phyloP scores from a whole-genome alignment of 2,329 filamentous ascomycete genomes.

The Monosporascus sp. region DNA sequence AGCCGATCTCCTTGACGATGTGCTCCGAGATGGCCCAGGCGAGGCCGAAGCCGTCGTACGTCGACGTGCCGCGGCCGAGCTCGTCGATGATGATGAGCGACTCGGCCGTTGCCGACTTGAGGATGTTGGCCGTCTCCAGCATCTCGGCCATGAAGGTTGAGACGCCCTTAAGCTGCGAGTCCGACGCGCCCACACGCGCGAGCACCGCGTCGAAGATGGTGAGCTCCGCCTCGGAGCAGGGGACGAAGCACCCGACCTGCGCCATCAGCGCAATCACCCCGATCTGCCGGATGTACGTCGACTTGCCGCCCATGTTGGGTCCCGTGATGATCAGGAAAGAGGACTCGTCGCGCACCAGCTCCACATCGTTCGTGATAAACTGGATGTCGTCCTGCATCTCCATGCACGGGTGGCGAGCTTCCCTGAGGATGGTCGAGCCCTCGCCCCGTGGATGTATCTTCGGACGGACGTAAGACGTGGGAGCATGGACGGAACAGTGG shows the following conservation, averaged over 20 bases:
- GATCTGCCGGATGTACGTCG: slow-evolving; percentile 95
- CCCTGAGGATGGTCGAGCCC: slow-evolving; percentile 83
- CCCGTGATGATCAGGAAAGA: slow-evolving; percentile 96
- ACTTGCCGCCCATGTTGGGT: slow-evolving; percentile 99
- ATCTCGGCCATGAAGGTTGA: slow-evolving; percentile 99
- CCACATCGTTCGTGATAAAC: slow-evolving; percentile 97
- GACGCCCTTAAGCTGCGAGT: slow-evolving; percentile 95
- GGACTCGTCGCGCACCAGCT: slow-evolving; percentile 68
- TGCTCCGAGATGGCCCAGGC: slow-evolving; percentile 99
- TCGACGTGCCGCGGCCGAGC: slow-evolving; percentile 90
- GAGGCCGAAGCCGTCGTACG: slow-evolving; percentile 97
- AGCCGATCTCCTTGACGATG: slow-evolving; percentile 91
- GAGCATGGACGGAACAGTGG: slow-evolving; percentile 88
- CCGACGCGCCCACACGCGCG: slow-evolving; percentile 89
- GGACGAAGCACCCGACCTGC: slow-evolving; percentile 93
- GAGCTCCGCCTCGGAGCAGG: slow-evolving; percentile 81
- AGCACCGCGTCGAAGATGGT: slow-evolving; percentile 97
- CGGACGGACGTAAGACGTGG: slow-evolving; percentile 83
- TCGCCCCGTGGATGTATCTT: slow-evolving; percentile 84
- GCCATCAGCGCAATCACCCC: slow-evolving; percentile 97
- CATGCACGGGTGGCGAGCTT: slow-evolving; percentile 94
- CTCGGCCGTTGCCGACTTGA: slow-evolving; percentile 92
- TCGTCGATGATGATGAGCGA: slow-evolving; percentile 98
- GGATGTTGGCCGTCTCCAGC: slow-evolving; percentile 96
- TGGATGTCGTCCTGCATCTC: slow-evolving; percentile 98